Evolutionary conservation across 371 early-diverging fungal species (phyloP), one percentile per base, ranked within the genome.

Genomic region (Rhizopus microsporus): DNA sequence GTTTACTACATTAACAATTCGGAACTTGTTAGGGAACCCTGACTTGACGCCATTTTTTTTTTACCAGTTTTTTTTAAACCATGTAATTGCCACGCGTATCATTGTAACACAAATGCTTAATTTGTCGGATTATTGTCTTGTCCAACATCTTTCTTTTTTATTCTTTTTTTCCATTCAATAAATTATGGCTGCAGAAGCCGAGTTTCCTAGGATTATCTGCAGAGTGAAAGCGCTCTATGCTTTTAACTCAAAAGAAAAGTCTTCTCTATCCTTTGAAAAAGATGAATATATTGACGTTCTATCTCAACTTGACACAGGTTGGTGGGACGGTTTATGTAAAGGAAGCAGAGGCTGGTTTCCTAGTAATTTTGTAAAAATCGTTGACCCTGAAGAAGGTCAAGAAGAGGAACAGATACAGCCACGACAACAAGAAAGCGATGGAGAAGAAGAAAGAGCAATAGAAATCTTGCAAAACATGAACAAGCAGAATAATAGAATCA

Each of bases 271-370:
- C 15, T 94, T 96, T 58, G 72, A 83, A 15, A 82, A 87, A 61
- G 93, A 88, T 61, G 95, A 94, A 60, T 78, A 86, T 49, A 88
- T 95, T 58, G 87, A 92, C 63, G 95, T 96, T 3, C 77, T 91
- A 32, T 78, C 87, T 5, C 88, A 90, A 53, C 85, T 93, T 45
- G 87, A 88, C 55, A 85, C 92, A 7, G 96, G 96, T 12, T 96
- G 96, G 96, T 96, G 96, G 96, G 91, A 95, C 71, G 93, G 92
- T 15, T 72, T 69, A 74, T 79, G 87, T 62, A 79, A 78, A 62
- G 86, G 82, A 37, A 70, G 71, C 57, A 82, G 86, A 54, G 95
- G 94, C 32, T 95, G 95, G 95, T 94, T 95, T 74, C 96, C 95
- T 1, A 89, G 91, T 51, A 93, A 92, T 69, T 94, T 88, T 69